Evolutionary conservation across 768 basidiomycete species (phyloP), one percentile per base, ranked within the genome.

Genomic region (Lactarius quietus): DNA sequence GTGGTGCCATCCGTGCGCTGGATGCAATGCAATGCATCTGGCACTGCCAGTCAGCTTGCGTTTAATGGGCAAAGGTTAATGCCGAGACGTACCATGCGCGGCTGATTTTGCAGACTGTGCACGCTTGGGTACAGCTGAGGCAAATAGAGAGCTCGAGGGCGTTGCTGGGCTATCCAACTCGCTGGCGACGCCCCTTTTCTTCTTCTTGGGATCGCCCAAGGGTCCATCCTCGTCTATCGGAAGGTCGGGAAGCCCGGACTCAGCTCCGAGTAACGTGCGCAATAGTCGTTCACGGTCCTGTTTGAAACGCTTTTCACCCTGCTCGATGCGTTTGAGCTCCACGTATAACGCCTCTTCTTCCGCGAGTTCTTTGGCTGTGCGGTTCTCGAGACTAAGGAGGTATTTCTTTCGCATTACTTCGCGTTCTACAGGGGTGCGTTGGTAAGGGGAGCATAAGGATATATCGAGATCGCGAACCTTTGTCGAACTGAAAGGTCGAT

Each of bases 281-380:
- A 98, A 80, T 29, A 98, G 83, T 52, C 93, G 92, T 63, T 97
- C 93, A 20, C 95, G 81, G 23, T 97, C 94, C 68, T 85, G 86
- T 76, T 89, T 90, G 80, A 95, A 98, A 60, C 83, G 83, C 36
- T 89, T 83, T 73, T 97, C 95, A 65, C 83, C 92, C 76, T 98
- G 96, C 74, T 98, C 95, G 57, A 99, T 82, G n/a, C 93, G 86
- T 73, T 95, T 95, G 57, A 96, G 83, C 75, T 98, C 94, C 67
- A 98, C 78, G 76, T 92, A 98, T 3, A 99, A 81, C 9, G 93
- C 90, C 71, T 98, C 95, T 80, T 98, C 97, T 74, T 99, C 95
- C 20, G 88, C 89, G 52, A 96, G 88, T 77, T 98, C 93, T 57
- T 90, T 86, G 5, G 87, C 83, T 0, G 93, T 90, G n/a, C 96